Evolutionary conservation across 2,329 filamentous ascomycete species (phyloP), one percentile per base, ranked within the genome.

Genomic region (Aspergillus arachidicola): DNA sequence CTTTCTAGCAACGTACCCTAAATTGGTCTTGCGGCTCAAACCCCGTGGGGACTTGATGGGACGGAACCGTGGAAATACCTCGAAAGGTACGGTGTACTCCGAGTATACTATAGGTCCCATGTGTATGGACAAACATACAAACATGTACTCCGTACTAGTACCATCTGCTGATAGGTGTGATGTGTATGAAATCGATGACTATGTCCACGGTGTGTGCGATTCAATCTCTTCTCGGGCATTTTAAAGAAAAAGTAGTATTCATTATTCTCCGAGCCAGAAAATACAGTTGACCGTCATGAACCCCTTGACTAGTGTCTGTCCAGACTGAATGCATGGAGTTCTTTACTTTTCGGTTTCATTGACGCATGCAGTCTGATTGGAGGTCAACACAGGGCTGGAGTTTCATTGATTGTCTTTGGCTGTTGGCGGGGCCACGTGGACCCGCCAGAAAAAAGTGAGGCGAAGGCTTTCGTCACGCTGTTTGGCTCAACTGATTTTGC

Each of bases 391-490:
- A 55, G 38, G 51, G 51, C 51, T 55, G 34, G 51, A 19, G 11
- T 11, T 38, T 55, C 32, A 38, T 55, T 38, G 51, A 36, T 11
- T 54, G 26, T 26, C 51, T 32, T 32, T 50, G 54, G 41, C 23
- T 41, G 19, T 28, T 10, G 63, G 70, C 70, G 69, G 71, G 69
- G 68, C 71, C 71, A 73, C 71, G 71, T 73, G 70, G 69, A 73
- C 69, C 66, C 63, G 59, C 63, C 61, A 62, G 38, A 58, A 45
- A 68, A 68, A 70, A 73, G 72, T 72, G 71, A 72, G 69, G 69
- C 71, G 66, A 61, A 58, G 64, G 45, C 48, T 59, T 21, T 53
- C 48, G 26, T 51, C 36, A 54, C 41, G 58, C 34, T 53, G 58
- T 59, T 59, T 53, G 58, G 58, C 28, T 54, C 32, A 32, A 55